Evolutionary conservation across 148 eudicot species (phyloP).

Genomic region (Rhododendron mucronatum): DNA sequence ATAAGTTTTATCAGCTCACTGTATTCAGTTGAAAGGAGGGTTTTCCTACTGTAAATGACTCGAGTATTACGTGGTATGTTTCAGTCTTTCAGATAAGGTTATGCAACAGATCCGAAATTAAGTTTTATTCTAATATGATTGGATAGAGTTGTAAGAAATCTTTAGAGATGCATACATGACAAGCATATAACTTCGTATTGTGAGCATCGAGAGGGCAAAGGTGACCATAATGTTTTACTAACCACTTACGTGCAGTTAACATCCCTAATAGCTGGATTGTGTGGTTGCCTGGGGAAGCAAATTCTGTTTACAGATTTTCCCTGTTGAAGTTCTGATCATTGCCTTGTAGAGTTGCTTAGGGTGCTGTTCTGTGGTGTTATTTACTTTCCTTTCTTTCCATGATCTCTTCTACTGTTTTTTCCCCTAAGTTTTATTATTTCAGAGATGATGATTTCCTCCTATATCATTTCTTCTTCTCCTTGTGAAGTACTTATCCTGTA

Average conservation of each 20-base stretch:
- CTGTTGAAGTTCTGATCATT: not conserved
- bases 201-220: not conserved
- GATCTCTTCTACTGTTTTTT: not conserved
- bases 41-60: not conserved
- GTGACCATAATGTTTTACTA: not conserved
- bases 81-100: not conserved
- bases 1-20: not conserved
- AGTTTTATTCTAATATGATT: not conserved
- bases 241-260: not conserved
- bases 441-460: not conserved
- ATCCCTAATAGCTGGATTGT: not conserved
- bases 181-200: not conserved
- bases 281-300: not conserved
- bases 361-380: not conserved
- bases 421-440: not conserved
- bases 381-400: not conserved
- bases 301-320: not conserved
- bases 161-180: not conserved
- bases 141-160: not conserved
- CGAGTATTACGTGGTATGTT: not conserved
- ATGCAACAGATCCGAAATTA: slow-evolving; percentile 2
- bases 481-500: too few species aligned
- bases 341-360: not conserved
- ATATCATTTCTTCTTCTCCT: too few species aligned
- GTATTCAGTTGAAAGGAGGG: not conserved